phyloP scores from a whole-genome alignment of 441 rosid species.

The Brassica balearica region DNA sequence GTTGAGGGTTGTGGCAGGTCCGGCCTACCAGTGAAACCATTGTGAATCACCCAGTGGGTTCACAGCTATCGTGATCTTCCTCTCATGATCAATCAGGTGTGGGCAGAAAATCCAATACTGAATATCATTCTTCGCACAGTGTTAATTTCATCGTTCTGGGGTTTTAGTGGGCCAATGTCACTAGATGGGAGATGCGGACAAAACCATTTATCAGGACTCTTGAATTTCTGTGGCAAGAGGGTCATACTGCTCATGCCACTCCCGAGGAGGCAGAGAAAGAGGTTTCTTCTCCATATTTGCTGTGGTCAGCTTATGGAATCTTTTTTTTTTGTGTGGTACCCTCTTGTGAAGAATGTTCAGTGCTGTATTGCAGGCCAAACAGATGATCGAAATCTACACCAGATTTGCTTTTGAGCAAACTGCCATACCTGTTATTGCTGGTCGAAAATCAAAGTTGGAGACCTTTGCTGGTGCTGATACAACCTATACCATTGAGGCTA shows the following conservation, averaged over 20 bases:
- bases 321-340: conserved; percentile 14
- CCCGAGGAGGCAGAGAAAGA: conserved; percentile 91
- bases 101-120: background rate
- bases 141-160: background rate
- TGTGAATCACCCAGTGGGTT: conserved; percentile 96
- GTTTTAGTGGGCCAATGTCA: conserved; percentile 90
- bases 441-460: conserved; percentile 83
- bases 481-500: conserved; percentile 94
- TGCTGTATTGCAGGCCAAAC: conserved; percentile 67
- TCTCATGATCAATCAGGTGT: conserved; percentile 90
- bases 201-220: conserved; percentile 96
- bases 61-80: conserved; percentile 96
- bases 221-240: conserved; percentile 97
- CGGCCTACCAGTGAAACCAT: conserved; percentile 96
- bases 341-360: conserved; percentile 11
- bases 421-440: conserved; percentile 91
- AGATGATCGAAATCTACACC: conserved; percentile 87
- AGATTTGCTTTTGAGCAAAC: conserved; percentile 92
- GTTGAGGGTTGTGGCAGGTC: conserved; percentile 98
- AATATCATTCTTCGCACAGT: background rate
- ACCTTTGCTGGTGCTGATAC: conserved; percentile 89
- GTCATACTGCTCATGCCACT: conserved; percentile 92
- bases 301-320: conserved; percentile 7
- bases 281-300: conserved; percentile 51
- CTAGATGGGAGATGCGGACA: conserved; percentile 96